Conservation (phyloP, 345 rosid genomes). For the Hirschfeldia incana region DNA sequence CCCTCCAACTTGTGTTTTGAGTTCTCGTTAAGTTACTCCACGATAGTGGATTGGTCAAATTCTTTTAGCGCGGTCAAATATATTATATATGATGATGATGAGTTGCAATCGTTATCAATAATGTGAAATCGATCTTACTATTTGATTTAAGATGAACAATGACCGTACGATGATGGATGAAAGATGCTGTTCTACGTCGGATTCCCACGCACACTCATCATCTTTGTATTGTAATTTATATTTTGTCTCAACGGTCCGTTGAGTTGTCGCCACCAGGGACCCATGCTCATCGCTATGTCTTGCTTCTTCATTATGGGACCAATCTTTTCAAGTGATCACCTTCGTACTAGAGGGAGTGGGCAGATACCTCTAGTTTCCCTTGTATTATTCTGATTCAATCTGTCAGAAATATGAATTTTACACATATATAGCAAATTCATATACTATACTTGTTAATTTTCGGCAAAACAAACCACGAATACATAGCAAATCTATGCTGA, state of each 20-base stretch:
- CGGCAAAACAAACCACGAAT: neutral
- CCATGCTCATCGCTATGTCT: conserved; percentile 24
- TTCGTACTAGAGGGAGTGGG: conserved; percentile 7
- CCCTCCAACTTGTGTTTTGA: neutral
- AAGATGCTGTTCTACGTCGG: conserved; percentile 24
- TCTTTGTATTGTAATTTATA: conserved; percentile 11
- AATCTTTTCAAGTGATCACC: conserved; percentile 23
- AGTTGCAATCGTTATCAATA: conserved; percentile 29
- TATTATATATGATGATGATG: conserved; percentile 13
- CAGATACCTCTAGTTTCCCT: neutral
- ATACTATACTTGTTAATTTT: neutral
- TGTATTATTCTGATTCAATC: neutral
- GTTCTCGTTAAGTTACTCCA: neutral
- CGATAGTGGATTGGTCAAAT: conserved; percentile 23
- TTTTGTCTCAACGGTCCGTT: conserved; percentile 26
- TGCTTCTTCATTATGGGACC: conserved; percentile 18
- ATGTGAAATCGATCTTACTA: conserved; percentile 13
- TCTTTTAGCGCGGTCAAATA: neutral
- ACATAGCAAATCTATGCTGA: neutral
- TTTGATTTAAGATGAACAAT: conserved; percentile 10
- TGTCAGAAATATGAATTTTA: neutral
- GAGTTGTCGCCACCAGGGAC: conserved; percentile 34
- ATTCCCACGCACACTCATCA: conserved; percentile 17
- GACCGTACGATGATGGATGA: conserved; percentile 29
- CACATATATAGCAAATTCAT: neutral